phyloP scores from a whole-genome alignment of 805 yeast genomes.

The Starmerella bacillaris region DNA sequence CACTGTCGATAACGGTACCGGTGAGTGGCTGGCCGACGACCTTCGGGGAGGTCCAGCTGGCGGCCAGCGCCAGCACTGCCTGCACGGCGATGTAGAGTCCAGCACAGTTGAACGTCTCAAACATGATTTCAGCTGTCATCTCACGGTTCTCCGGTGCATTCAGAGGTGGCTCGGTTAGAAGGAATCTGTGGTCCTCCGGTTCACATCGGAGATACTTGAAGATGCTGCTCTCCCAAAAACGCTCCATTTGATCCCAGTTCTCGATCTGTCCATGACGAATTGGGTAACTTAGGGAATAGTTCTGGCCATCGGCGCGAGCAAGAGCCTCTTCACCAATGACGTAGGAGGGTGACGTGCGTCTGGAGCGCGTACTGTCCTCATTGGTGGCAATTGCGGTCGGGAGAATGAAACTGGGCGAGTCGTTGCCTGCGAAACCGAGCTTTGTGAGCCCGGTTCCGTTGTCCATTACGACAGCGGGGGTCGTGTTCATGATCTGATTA shows the following conservation, averaged over 20 bases:
- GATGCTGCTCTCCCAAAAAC: conserved; percentile 95
- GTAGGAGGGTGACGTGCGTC: conserved; percentile 43
- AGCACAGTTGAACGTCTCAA: conserved; percentile 96
- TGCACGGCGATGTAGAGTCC: conserved; percentile 97
- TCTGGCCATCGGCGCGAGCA: conserved; percentile 75
- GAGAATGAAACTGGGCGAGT: conserved; percentile 88
- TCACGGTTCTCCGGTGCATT: conserved; percentile 99
- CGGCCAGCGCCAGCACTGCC: conserved; percentile 95
- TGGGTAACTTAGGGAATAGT: conserved; percentile 77
- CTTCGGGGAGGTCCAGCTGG: conserved; percentile 95
- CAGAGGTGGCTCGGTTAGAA: conserved; percentile 92
- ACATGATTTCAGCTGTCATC: conserved; percentile 96
- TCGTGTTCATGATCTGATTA: conserved; percentile 17
- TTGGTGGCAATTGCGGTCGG: conserved; percentile 89
- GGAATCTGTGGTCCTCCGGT: conserved; percentile 94
- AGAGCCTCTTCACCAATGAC: conserved; percentile 92
- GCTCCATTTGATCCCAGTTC: conserved; percentile 99
- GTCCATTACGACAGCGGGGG: conserved; percentile 23
- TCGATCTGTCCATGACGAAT: conserved; percentile 96
- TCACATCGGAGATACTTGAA: conserved; percentile 93
- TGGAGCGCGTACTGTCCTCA: conserved; percentile 20
- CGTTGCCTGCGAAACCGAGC: conserved; percentile 96
- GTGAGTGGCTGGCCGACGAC: conserved; percentile 89
- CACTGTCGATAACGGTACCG: conserved; percentile 95
- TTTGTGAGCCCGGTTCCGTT: conserved; percentile 97